Evolutionary conservation across 2,329 filamentous ascomycete genomes (phyloP), one percentile per base, ranked within the genome.

Genomic region (Exophiala bonariae): DNA sequence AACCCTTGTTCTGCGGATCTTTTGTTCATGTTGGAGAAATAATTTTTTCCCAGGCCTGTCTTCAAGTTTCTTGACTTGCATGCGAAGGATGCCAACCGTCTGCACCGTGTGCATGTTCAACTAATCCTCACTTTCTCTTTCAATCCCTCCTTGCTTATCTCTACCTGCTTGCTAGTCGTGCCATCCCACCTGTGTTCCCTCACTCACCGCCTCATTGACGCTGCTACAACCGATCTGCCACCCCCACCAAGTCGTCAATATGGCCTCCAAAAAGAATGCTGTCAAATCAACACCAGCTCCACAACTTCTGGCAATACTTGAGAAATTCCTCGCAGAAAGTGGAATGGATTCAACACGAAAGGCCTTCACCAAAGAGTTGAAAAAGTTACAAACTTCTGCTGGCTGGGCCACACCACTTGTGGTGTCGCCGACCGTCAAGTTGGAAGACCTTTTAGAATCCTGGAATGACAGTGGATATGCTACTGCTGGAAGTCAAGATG

Each of bases 281-380:
- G 17, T 23, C 18, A 33, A 18, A 26, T 18, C 13, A 17, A 22
- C 36, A 11, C 75, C 80, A 19, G 77, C 85, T 3, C 66, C 77
- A 20, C 77, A 86, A 65, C 71, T 90, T 28, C 72, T 90, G 62
- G 79, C 82, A 51, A 72, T 88, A 13, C 77, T 90, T 59, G 81
- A 81, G 53, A 67, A 70, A 17, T 90, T 89, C 65, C 74, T 90
- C 40, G 75, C 76, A 33, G 77, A 84, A 36, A 77, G 86, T 64
- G 78, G 81, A n/a, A 86, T 87, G 59, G 66, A 74, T 38, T 73
- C 75, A 49, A 80, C 86, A 36, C 79, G 78, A 60, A 71, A 75
- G 49, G 78, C 80, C 4, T 85, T 89, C 61, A 73, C 75, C 58
- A 80, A 83, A 62, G 82, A 89, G 62, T 73, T 76, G 69, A 62